Percentiles rank a stretch among this genome's conserved stretches.
Evolutionary conservation across 139 green algal species (phyloP).

Genomic region (Chlorella sp.): DNA sequence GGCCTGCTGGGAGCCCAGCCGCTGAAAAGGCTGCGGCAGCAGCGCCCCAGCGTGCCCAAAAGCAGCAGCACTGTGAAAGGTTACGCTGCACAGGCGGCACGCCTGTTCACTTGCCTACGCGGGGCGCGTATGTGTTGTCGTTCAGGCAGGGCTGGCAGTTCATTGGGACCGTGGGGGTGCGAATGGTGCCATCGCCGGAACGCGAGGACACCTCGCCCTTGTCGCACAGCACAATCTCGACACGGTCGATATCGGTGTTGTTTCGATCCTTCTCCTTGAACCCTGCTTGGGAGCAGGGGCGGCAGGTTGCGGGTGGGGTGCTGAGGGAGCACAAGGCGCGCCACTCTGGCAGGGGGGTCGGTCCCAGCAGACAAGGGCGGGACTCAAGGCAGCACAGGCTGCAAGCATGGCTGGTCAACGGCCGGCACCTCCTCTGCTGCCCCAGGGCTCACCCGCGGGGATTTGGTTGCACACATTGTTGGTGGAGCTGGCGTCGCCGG

Average conservation of each 20-base stretch:
- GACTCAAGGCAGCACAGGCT: neutral
- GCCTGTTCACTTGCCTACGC: neutral
- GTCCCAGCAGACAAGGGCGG: too few species aligned
- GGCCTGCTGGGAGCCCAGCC: neutral
- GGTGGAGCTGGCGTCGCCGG: neutral
- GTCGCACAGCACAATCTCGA: neutral
- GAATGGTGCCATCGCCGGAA: neutral
- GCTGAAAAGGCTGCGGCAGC: too few species aligned
- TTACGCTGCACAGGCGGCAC: too few species aligned
- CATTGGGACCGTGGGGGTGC: neutral
- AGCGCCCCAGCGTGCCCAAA: too few species aligned
- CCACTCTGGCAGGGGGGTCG: too few species aligned
- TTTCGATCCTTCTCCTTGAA: neutral
- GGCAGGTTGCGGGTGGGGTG: neutral
- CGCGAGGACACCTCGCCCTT: constrained; percentile 7
- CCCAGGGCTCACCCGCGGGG: neutral
- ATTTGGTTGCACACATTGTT: constrained; percentile 21
- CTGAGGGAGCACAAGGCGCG: too few species aligned
- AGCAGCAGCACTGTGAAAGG: neutral
- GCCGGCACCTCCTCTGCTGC: neutral
- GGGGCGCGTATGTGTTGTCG: constrained; percentile 8
- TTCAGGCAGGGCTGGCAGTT: neutral
- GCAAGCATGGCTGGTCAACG: neutral
- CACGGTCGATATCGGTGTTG: neutral
- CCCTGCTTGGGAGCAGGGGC: neutral